Evolutionary conservation across 148 eudicot species (phyloP).

Genomic region (Chenopodium album): DNA sequence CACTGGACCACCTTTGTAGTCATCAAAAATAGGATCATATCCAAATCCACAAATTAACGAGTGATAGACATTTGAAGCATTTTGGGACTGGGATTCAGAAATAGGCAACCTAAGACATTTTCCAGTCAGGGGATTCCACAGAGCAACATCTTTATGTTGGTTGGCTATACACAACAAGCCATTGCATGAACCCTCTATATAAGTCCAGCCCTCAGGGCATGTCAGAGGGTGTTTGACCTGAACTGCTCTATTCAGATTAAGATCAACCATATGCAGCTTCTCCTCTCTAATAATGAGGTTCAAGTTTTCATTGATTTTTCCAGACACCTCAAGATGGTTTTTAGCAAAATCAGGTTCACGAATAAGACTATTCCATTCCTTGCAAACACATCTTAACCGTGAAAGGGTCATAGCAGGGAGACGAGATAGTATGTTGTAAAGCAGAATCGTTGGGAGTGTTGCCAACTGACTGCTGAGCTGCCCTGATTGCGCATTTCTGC

Average conservation of each 20-base stretch:
- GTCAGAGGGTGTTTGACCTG: not conserved
- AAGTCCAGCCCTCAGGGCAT: not conserved
- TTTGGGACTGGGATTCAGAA: not conserved
- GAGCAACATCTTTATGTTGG: not conserved
- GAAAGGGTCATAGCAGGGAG: not conserved
- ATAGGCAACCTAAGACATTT: not conserved
- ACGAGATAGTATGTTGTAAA: not conserved
- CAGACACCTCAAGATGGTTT: constrained; percentile 4
- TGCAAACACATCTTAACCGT: constrained; percentile 5
- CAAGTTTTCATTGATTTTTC: not conserved
- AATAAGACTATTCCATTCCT: constrained; percentile 8
- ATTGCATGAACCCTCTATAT: constrained; percentile 10
- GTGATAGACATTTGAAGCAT: not conserved
- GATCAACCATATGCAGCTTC: constrained; percentile 10
- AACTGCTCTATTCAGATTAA: constrained; percentile 14
- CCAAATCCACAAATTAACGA: not conserved
- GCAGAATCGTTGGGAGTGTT: not conserved
- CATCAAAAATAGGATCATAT: constrained; percentile 1
- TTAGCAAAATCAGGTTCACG: constrained; percentile 9
- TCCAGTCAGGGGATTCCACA: constrained; percentile 10
- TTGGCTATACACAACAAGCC: constrained; percentile 4
- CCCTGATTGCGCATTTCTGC: constrained; percentile 14
- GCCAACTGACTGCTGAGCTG: not conserved
- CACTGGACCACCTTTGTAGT: constrained; percentile 14
- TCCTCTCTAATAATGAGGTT: constrained; percentile 1